Evolutionary conservation across 2,329 filamentous ascomycete genomes (phyloP), one percentile per base, ranked within the genome.

Genomic region (Mariannaea elegans): DNA sequence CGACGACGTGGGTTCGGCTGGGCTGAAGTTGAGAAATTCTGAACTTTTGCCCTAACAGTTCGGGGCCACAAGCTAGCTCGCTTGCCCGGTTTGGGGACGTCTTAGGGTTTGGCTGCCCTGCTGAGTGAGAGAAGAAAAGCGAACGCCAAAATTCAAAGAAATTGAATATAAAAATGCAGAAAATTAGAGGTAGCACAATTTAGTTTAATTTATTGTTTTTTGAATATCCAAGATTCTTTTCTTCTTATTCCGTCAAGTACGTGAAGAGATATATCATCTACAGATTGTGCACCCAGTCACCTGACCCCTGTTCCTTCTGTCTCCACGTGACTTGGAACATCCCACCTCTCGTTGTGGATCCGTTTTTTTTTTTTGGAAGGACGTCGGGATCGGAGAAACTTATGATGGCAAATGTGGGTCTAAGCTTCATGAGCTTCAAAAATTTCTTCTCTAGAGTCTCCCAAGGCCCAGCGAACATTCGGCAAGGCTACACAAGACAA

Each of bases 1-100:
- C 78, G 76, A 68, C 68, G 79, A 78, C 78, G 80, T 81, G 77
- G 75, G 76, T 78, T 77, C 75, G 75, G 77, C 76, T 44, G 75
- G 76, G 76, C 76, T 81, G 78, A 71, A 74, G 73, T 76, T 76
- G 76, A 77, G 75, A 79, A 78, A 77, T 79, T 79, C 76, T 74
- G 78, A 82, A 81, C 75, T 79, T 78, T 77, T 78, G 72, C 73
- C 73, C 75, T 73, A 77, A 77, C 74, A 71, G 65, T 62, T 69
- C 52, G 54, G 68, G 65, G 70, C 72, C 68, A 72, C 76, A 80
- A 76, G 71, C 41, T 44, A 44, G 41, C 74, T 81, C 78, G 78
- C 80, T 81, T 81, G 81, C 79, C 72, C 61, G 61, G 72, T 76
- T 71, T 70, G 71, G 60, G 59, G 70, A 68, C 52, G 65, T 47